Percentiles rank a stretch among this genome's conserved stretches.
Evolutionary conservation across 768 basidiomycete species (phyloP).

Genomic region (Panellus pusillus): DNA sequence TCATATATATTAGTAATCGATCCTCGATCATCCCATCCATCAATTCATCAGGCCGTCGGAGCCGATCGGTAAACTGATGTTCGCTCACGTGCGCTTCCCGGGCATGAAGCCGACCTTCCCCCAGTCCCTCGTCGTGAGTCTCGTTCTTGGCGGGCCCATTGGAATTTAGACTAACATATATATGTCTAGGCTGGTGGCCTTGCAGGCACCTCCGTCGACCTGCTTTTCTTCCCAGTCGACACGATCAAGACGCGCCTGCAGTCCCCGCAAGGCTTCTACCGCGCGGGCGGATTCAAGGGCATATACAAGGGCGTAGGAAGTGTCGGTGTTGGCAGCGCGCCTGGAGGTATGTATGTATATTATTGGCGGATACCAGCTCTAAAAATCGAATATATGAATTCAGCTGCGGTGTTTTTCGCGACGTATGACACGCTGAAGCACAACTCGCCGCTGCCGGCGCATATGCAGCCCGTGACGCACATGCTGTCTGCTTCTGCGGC

Average conservation of each 20-base stretch:
- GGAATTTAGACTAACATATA: not conserved
- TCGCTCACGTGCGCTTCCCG: too few species aligned
- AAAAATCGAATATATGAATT: too few species aligned
- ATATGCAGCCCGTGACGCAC: constrained; percentile 50
- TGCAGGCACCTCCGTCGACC: constrained; percentile 92
- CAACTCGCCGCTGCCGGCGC: constrained; percentile 57
- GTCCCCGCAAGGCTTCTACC: constrained; percentile 79
- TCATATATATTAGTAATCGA: too few species aligned
- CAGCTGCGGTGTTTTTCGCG: constrained; percentile 94
- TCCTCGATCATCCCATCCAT: too few species aligned
- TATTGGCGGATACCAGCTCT: too few species aligned
- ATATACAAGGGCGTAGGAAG: constrained; percentile 94
- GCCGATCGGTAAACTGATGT: too few species aligned
- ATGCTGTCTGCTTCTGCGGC: constrained; percentile 58
- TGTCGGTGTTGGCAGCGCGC: constrained; percentile 92
- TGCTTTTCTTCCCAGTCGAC: constrained; percentile 96
- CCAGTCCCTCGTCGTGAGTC: constrained; percentile 48
- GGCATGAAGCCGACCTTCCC: constrained; percentile 39
- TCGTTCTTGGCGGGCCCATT: not conserved
- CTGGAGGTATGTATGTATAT: constrained; percentile 65
- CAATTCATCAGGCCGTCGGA: too few species aligned
- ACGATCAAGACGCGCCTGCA: constrained; percentile 96
- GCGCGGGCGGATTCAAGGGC: constrained; percentile 85
- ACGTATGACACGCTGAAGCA: constrained; percentile 90
- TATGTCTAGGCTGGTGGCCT: constrained; percentile 33